These are phyloP conservation scores for Trametes coccinea DNA, from an alignment of 768 basidiomycete genomes.

Conservation along the genomic window DNA sequence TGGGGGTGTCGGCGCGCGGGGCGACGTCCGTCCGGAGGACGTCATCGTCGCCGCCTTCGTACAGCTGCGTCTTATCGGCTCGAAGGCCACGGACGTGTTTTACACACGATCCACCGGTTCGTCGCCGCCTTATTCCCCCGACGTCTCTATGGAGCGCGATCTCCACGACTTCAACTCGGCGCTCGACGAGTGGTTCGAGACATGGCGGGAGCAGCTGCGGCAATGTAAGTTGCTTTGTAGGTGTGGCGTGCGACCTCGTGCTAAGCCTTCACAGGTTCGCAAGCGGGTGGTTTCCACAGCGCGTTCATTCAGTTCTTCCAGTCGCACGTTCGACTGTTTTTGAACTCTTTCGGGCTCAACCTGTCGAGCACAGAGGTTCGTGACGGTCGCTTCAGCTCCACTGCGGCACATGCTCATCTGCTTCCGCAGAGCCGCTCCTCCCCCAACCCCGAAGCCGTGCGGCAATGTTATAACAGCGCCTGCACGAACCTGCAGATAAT, in stretches of 20 bases:
- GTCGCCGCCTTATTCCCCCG: slow-evolving; percentile 19
- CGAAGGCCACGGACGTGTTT: slow-evolving; percentile 60
- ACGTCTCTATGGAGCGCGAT: slow-evolving; percentile 63
- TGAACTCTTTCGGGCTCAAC: slow-evolving; percentile 83
- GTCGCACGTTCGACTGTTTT: slow-evolving; percentile 74
- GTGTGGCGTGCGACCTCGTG: not conserved
- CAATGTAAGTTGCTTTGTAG: slow-evolving; percentile 44
- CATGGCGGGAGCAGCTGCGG: slow-evolving; percentile 74
- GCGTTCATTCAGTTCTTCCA: slow-evolving; percentile 77
- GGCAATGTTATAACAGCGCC: slow-evolving; percentile 74
- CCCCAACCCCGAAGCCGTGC: slow-evolving; percentile 61
- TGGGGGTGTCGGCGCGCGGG: slow-evolving; percentile 37
- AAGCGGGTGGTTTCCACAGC: slow-evolving; percentile 74
- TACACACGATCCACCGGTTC: slow-evolving; percentile 44
- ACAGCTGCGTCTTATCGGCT: slow-evolving; percentile 77
- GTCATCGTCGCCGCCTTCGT: slow-evolving; percentile 79
- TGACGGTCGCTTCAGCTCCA: not conserved
- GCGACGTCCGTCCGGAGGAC: slow-evolving; percentile 66
- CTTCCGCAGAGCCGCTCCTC: not conserved
- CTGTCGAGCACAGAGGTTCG: slow-evolving; percentile 54
- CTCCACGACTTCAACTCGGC: slow-evolving; percentile 72
- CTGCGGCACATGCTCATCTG: slow-evolving; percentile 8
- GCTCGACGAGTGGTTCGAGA: slow-evolving; percentile 69
- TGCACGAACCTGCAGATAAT: slow-evolving; percentile 70
- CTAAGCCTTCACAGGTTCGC: slow-evolving; percentile 44